phyloP scores from a whole-genome alignment of 2,329 filamentous ascomycete species.

The Fusarium sp. region DNA sequence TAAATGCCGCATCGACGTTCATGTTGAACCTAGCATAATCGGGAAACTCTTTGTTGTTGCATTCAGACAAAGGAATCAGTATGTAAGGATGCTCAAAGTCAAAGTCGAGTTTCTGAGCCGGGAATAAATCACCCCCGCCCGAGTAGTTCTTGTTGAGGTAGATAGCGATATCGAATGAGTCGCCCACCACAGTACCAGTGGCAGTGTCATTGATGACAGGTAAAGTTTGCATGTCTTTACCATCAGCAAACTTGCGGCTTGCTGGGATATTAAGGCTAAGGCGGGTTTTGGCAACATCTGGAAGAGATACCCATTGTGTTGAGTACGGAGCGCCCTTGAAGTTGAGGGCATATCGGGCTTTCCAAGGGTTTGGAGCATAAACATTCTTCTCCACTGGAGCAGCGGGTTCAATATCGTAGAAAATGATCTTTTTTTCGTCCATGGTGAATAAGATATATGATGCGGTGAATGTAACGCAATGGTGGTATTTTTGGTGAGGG shows the following conservation, averaged over 20 bases:
- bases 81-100: conserved; percentile 35
- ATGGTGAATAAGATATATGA: background rate
- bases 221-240: conserved; percentile 69
- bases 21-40: conserved; percentile 65
- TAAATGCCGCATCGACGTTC: conserved; percentile 67
- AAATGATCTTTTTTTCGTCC: conserved; percentile 42
- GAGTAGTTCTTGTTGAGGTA: conserved; percentile 68
- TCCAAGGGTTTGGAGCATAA: conserved; percentile 51
- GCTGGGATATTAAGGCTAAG: conserved; percentile 59
- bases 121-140: conserved; percentile 62
- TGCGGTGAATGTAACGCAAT: background rate
- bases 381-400: conserved; percentile 47
- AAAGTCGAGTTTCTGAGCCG: conserved; percentile 57
- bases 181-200: conserved; percentile 61
- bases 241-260: conserved; percentile 66
- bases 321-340: conserved; percentile 54
- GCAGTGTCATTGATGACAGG: conserved; percentile 65
- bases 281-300: conserved; percentile 64
- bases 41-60: conserved; percentile 42
- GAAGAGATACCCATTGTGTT: conserved; percentile 63
- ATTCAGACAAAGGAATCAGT: conserved; percentile 53
- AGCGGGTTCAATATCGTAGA: conserved; percentile 58
- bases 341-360: conserved; percentile 55
- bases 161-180: conserved; percentile 74
- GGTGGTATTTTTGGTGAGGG: background rate